Percentiles rank a stretch among this genome's conserved stretches.
Evolutionary conservation across 345 rosid genomes (phyloP).

Genomic region (Gossypium arboreum): DNA sequence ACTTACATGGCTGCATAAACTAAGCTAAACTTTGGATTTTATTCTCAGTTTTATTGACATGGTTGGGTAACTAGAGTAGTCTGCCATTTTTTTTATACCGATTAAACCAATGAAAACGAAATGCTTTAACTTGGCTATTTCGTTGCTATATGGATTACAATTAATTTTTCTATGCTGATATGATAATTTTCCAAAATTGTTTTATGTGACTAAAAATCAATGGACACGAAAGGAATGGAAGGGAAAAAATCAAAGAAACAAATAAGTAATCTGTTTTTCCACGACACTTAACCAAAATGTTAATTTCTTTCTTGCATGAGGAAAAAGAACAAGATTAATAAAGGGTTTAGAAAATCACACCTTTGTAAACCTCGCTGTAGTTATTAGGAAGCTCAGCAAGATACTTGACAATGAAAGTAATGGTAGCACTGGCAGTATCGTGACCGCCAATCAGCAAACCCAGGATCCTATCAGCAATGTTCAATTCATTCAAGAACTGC

Average conservation of each 20-base stretch:
- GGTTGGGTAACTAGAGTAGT: not conserved
- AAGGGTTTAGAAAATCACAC: conserved; percentile 18
- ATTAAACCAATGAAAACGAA: not conserved
- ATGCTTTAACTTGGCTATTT: not conserved
- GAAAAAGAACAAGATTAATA: not conserved
- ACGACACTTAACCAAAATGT: too few relatives aligned
- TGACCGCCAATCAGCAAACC: conserved; percentile 34
- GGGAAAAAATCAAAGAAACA: too few relatives aligned
- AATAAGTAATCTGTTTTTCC: too few relatives aligned
- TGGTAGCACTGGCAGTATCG: conserved; percentile 31
- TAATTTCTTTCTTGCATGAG: too few relatives aligned
- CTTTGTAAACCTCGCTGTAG: conserved; percentile 28
- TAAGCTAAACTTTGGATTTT: too few relatives aligned
- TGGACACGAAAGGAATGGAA: too few relatives aligned
- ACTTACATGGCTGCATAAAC: too few relatives aligned
- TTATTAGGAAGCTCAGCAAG: conserved; percentile 33
- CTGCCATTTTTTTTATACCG: not conserved
- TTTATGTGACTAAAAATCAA: too few relatives aligned
- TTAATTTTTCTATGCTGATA: too few relatives aligned
- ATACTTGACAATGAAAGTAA: conserved; percentile 29
- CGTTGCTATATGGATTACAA: too few relatives aligned
- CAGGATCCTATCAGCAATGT: conserved; percentile 29
- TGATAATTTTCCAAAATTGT: too few relatives aligned
- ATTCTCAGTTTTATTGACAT: too few relatives aligned
- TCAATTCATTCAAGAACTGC: conserved; percentile 13